These are phyloP conservation scores for Melastoma malabathricum DNA, from an alignment of 345 rosid species.

Conservation along the genomic window DNA sequence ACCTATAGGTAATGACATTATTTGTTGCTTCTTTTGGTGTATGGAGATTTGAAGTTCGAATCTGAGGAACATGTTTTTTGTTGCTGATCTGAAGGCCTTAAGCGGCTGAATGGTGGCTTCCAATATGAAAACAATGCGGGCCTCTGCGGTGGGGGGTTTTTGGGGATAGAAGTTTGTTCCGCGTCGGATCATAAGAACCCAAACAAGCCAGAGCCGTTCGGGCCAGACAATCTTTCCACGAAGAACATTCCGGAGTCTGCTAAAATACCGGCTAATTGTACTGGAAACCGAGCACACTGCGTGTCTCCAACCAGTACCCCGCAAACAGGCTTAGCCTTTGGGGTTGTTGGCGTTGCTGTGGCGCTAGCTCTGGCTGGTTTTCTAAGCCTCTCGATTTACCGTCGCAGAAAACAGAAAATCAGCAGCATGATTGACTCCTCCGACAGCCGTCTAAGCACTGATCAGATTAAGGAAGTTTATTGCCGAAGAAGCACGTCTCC, in stretches of 20 bases:
- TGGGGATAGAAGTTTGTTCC: conserved; percentile 36
- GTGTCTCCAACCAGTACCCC: conserved; percentile 18
- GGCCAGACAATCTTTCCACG: conserved; percentile 25
- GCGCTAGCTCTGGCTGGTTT: conserved; percentile 29
- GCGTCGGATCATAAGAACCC: conserved; percentile 20
- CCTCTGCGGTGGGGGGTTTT: conserved; percentile 68
- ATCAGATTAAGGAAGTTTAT: conserved; percentile 41
- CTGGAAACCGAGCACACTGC: conserved; percentile 16
- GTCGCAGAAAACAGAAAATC: conserved; percentile 56
- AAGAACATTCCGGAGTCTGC: conserved; percentile 60
- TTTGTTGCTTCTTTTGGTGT: conserved; percentile 3
- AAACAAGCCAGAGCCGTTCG: conserved; percentile 55
- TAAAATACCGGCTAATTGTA: conserved; percentile 32
- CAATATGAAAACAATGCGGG: conserved; percentile 60
- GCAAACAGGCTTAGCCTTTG: conserved; percentile 32
- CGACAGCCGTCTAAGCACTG: conserved; percentile 56
- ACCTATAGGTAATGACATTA: conserved; percentile 44
- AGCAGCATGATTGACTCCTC: conserved; percentile 42
- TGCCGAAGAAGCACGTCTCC: conserved; percentile 52
- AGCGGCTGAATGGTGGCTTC: conserved; percentile 56
- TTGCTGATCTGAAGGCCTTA: conserved; percentile 35
- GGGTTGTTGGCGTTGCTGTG: conserved; percentile 27
- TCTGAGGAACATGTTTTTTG: neutral
- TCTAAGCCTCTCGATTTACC: conserved; percentile 39
- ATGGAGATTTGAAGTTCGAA: neutral